phyloP scores from a whole-genome alignment of 495 filamentous ascomycete genomes.

The Pyrenopolyporus hunteri region DNA sequence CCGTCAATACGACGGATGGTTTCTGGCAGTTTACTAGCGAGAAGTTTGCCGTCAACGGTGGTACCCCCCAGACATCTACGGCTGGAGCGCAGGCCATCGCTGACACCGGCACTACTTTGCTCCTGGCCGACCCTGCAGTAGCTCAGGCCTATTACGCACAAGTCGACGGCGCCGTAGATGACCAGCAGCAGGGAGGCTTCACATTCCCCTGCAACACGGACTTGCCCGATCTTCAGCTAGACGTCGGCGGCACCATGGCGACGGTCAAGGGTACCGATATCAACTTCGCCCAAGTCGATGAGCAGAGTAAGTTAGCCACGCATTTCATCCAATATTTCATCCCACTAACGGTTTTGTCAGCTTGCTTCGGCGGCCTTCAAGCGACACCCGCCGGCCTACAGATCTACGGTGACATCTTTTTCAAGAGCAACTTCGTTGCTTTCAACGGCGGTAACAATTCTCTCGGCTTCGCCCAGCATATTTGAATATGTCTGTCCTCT shows the following conservation, averaged over 20 bases:
- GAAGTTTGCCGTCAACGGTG: slow-evolving; percentile 61
- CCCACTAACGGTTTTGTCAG: slow-evolving; percentile 47
- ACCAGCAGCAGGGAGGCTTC: slow-evolving; percentile 61
- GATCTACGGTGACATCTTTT: slow-evolving; percentile 80
- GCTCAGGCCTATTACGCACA: slow-evolving; percentile 65
- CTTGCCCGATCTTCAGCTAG: slow-evolving; percentile 71
- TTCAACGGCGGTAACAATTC: slow-evolving; percentile 71
- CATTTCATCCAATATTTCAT: not conserved
- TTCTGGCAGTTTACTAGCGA: slow-evolving; percentile 78
- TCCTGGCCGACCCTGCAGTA: slow-evolving; percentile 69
- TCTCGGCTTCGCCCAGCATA: slow-evolving; percentile 65
- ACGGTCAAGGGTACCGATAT: slow-evolving; percentile 70
- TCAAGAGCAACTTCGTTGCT: slow-evolving; percentile 79
- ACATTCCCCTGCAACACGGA: slow-evolving; percentile 56
- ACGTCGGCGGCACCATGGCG: slow-evolving; percentile 66
- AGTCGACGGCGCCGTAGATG: slow-evolving; percentile 61
- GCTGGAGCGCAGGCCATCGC: slow-evolving; percentile 64
- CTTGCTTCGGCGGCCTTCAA: slow-evolving; percentile 76
- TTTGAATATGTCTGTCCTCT: slow-evolving; percentile 24
- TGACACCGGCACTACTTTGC: slow-evolving; percentile 76
- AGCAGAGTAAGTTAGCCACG: slow-evolving; percentile 46
- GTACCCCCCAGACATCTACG: slow-evolving; percentile 41
- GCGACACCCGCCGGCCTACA: slow-evolving; percentile 64
- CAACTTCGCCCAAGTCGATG: slow-evolving; percentile 66
- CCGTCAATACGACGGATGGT: slow-evolving; percentile 66